Evolutionary conservation across 1,284 basidiomycete genomes (phyloP), one percentile per base, ranked within the genome.

Genomic region (Agaricales sp.): DNA sequence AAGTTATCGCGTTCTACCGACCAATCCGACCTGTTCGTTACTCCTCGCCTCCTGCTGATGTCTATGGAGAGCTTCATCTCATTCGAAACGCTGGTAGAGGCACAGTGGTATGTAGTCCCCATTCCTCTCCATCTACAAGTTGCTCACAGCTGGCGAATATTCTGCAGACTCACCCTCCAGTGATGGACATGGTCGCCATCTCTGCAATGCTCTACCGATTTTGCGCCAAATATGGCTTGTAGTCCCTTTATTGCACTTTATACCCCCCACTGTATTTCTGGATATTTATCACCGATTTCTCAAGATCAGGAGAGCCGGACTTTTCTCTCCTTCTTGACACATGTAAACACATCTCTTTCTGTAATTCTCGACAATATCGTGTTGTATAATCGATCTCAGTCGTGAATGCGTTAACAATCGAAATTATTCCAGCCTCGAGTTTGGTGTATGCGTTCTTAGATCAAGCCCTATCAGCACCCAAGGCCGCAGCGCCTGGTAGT

Each of bases 161-260:
- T 50, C 41, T 30, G 48, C 61, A 88, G 86, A 85, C 79, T 70
- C 86, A 88, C 60, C 86, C 86, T 50, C 87, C 87, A 53, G 79
- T 89, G 65, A 90, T 90, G 86, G 87, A 90, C 70, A 79, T 78
- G 46, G 85, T 90, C 53, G 82, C 81, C 30, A 78, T 90, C 54
- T 87, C 87, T 30, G 78, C 79, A 48, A 87, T 90, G 83, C 70
- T 90, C 38, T 89, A 86, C 67, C 78, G 87, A 49, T 86, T 86
- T 63, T 83, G 81, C 58, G 69, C 73, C 49, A 69, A 77, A 46
- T 86, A 77, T 69, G 80, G 80, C 59, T 69, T 85, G 46, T 85
- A 69, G 76, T n/a, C n/a, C 30, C 30, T 8, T 35, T 35, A 61
- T 50, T 19, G 43, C 30, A 44, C n/a, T 12, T 41, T 19, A 44